Evolutionary conservation across 192 early-diverging fungal species (phyloP).

Genomic region (Spinellus fusiger): DNA sequence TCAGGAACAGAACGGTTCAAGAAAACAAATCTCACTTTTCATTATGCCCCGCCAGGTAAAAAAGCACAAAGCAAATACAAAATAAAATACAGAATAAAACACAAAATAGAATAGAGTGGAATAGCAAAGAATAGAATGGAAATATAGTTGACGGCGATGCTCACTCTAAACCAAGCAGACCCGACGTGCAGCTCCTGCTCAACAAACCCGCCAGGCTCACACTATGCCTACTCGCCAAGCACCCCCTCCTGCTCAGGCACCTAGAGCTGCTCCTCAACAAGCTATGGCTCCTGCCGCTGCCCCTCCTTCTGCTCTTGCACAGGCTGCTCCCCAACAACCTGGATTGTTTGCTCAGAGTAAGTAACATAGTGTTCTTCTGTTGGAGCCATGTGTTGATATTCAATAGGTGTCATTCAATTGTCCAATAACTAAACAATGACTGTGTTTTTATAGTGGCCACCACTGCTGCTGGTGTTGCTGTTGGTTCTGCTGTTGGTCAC

Average conservation of each 20-base stretch:
- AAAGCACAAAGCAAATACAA: background rate
- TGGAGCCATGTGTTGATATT: background rate
- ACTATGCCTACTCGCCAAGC: slow-evolving; percentile 58
- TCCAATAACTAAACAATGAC: background rate
- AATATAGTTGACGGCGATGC: no score
- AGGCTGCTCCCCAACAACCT: slow-evolving; percentile 61
- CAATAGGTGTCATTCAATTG: background rate
- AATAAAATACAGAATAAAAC: background rate
- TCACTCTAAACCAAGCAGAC: no score
- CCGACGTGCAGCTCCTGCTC: slow-evolving; percentile 41
- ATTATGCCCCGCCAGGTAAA: slow-evolving; percentile 24
- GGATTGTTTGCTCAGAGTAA: slow-evolving; percentile 70
- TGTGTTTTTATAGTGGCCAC: slow-evolving; percentile 58
- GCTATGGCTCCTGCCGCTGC: slow-evolving; percentile 16
- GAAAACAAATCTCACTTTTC: background rate
- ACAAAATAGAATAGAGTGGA: background rate
- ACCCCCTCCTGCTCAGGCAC: slow-evolving; percentile 46
- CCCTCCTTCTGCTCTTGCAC: slow-evolving; percentile 47
- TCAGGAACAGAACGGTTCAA: no score
- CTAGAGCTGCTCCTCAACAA: slow-evolving; percentile 38
- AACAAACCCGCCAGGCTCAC: slow-evolving; percentile 48
- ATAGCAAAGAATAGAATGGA: no score
- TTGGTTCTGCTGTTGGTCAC: slow-evolving; percentile 78
- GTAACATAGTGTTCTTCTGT: background rate
- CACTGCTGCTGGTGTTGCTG: slow-evolving; percentile 89